Conservation (phyloP, 2,329 filamentous ascomycete species). For the Ascochyta pisi region DNA sequence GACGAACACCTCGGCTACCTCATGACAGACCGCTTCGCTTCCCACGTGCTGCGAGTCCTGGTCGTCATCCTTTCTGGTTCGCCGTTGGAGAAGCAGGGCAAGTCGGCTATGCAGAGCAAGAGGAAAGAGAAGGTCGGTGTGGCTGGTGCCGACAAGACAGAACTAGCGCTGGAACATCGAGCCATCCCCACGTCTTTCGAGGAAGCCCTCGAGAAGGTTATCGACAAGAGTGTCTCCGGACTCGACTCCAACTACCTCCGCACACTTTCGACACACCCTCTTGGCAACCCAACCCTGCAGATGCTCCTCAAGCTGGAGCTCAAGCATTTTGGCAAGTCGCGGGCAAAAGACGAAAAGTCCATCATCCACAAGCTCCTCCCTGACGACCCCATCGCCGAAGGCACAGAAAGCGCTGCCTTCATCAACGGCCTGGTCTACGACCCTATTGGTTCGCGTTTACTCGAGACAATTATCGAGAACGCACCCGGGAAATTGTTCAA, state of each 20-base stretch:
- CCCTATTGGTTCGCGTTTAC: conserved; percentile 83
- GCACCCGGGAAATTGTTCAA: conserved; percentile 92
- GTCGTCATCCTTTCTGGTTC: conserved; percentile 85
- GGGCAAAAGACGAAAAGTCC: conserved; percentile 68
- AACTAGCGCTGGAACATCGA: conserved; percentile 45
- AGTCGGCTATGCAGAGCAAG: conserved; percentile 84
- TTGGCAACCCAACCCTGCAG: conserved; percentile 92
- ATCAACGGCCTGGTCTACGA: conserved; percentile 90
- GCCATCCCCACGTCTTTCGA: conserved; percentile 81
- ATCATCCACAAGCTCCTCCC: conserved; percentile 81
- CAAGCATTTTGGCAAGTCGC: conserved; percentile 71
- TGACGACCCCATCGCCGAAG: conserved; percentile 76
- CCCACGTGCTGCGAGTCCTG: conserved; percentile 86
- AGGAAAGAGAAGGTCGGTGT: conserved; percentile 82
- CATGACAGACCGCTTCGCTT: conserved; percentile 87
- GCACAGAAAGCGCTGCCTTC: conserved; percentile 77
- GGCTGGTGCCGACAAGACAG: conserved; percentile 57
- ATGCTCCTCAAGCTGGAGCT: conserved; percentile 88
- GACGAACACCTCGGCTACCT: conserved; percentile 82
- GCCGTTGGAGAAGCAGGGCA: conserved; percentile 70
- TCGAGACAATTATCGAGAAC: conserved; percentile 83
- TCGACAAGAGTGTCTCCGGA: conserved; percentile 74
- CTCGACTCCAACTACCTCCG: conserved; percentile 82
- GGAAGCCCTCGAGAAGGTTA: conserved; percentile 79
- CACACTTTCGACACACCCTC: conserved; percentile 84